These are phyloP conservation scores for Nigrograna mackinnonii DNA, from an alignment of 2,329 filamentous ascomycete species.

Conservation along the genomic window DNA sequence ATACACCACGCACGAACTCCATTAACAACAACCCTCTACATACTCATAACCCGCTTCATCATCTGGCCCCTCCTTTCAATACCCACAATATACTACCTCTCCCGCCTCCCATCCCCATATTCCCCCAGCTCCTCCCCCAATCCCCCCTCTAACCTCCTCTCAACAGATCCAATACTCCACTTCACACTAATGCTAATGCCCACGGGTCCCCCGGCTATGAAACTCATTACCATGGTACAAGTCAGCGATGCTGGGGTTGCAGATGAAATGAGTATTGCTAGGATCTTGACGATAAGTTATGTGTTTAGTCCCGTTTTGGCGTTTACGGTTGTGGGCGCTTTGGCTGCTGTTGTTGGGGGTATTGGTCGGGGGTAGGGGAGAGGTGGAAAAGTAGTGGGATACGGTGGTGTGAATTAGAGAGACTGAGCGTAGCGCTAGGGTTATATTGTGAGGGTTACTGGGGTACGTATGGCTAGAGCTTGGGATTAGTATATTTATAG, in stretches of 20 bases:
- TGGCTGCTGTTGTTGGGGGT: constrained; percentile 29
- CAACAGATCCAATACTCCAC: constrained; percentile 65
- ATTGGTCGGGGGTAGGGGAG: too few relatives aligned
- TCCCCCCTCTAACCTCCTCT: constrained; percentile 48
- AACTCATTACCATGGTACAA: constrained; percentile 56
- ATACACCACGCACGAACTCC: constrained; percentile 6
- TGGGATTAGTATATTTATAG: too few relatives aligned
- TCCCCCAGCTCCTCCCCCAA: too few relatives aligned
- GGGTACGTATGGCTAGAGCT: too few relatives aligned
- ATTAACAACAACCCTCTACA: constrained; percentile 22
- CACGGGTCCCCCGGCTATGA: constrained; percentile 57
- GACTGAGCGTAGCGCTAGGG: too few relatives aligned
- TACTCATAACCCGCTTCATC: constrained; percentile 29
- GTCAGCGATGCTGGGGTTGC: constrained; percentile 44
- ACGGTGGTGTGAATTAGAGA: too few relatives aligned
- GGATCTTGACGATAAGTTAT: constrained; percentile 48
- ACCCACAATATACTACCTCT: constrained; percentile 55
- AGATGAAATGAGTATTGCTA: constrained; percentile 57
- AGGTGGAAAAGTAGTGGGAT: too few relatives aligned
- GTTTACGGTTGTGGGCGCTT: constrained; percentile 33
- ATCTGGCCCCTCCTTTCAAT: constrained; percentile 44
- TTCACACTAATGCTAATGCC: constrained; percentile 66
- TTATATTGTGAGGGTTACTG: background rate
- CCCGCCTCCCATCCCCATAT: too few relatives aligned
- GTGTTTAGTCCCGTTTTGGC: constrained; percentile 32